Percentiles rank a stretch among this genome's conserved stretches.
Conservation (phyloP, 2,329 filamentous ascomycete genomes). For the Epichloe aotearoae region DNA sequence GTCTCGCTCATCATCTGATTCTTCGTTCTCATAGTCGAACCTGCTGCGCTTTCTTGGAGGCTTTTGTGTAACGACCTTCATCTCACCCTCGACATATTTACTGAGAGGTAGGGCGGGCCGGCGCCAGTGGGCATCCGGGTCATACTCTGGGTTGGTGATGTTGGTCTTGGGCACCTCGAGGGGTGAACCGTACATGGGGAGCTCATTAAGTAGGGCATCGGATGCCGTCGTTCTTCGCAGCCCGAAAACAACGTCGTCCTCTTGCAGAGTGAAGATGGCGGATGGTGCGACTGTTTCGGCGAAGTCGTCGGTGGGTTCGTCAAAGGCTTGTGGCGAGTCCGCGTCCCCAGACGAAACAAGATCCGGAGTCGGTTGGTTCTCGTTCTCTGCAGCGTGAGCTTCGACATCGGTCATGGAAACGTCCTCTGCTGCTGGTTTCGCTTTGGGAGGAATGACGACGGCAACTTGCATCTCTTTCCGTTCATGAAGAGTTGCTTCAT, state of each 20-base stretch:
- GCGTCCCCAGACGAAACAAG: constrained; percentile 50
- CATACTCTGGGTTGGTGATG: constrained; percentile 40
- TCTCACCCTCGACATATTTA: constrained; percentile 72
- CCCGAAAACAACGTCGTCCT: constrained; percentile 69
- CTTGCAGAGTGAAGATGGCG: constrained; percentile 69
- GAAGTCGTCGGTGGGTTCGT: constrained; percentile 25
- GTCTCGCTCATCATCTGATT: constrained; percentile 46
- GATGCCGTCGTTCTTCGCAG: constrained; percentile 61
- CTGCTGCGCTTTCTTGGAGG: constrained; percentile 66
- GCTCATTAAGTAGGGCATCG: constrained; percentile 64
- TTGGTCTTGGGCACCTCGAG: constrained; percentile 46
- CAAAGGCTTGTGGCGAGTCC: constrained; percentile 37
- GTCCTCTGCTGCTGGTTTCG: constrained; percentile 12
- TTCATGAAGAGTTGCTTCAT: constrained; percentile 49
- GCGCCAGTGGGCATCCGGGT: constrained; percentile 61
- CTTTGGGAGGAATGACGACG: constrained; percentile 33
- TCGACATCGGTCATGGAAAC: constrained; percentile 23
- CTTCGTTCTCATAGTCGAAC: constrained; percentile 69
- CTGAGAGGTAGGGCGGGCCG: constrained; percentile 70
- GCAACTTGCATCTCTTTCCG: constrained; percentile 57
- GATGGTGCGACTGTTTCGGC: constrained; percentile 51
- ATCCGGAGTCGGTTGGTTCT: constrained; percentile 50
- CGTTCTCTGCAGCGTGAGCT: constrained; percentile 22
- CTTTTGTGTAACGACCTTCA: constrained; percentile 52
- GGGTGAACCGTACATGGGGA: constrained; percentile 65